A percentile compares a stretch with the other conserved stretches of the same genome.
Evolutionary conservation across 2,329 filamentous ascomycete genomes (phyloP).

Genomic region (Zymoseptoria passerinii): DNA sequence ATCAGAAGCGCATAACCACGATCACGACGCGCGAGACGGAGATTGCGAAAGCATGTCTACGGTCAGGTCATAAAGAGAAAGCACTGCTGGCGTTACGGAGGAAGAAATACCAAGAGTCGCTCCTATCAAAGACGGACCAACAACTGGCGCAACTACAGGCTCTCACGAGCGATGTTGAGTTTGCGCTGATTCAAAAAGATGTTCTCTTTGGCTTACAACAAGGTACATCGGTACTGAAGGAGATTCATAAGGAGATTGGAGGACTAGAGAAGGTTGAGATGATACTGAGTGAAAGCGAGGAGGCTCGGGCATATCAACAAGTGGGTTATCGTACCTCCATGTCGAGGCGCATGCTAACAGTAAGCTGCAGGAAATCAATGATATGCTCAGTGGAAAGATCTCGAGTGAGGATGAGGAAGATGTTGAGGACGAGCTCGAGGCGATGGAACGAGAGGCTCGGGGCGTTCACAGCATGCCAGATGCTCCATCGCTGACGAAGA

Average conservation of each 20-base stretch:
- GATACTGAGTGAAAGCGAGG: conserved; percentile 84
- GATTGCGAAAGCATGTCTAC: conserved; percentile 75
- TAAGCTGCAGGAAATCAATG: conserved; percentile 67
- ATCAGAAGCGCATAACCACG: conserved; percentile 80
- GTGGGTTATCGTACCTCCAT: conserved; percentile 36
- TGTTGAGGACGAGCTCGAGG: conserved; percentile 88
- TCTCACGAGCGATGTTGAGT: conserved; percentile 82
- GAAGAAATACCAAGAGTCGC: conserved; percentile 93
- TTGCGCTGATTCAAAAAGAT: conserved; percentile 94
- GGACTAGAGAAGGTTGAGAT: conserved; percentile 90
- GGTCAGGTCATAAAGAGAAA: conserved; percentile 66
- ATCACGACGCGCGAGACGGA: conserved; percentile 82
- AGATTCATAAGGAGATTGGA: conserved; percentile 94
- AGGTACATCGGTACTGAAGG: conserved; percentile 78
- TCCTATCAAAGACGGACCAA: conserved; percentile 80
- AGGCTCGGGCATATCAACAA: conserved; percentile 84
- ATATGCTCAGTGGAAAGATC: conserved; percentile 80
- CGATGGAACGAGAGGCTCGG: conserved; percentile 59
- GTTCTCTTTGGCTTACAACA: conserved; percentile 87
- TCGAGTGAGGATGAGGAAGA: conserved; percentile 95
- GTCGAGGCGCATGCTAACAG: conserved; percentile 1
- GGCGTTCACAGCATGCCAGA: conserved; percentile 30
- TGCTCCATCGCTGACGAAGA: conserved; percentile 27
- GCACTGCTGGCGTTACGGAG: conserved; percentile 82
- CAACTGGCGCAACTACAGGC: conserved; percentile 92